Evolutionary conservation across 371 early-diverging fungal genomes (phyloP).

Genomic region (Syncephalis plumigaleata): DNA sequence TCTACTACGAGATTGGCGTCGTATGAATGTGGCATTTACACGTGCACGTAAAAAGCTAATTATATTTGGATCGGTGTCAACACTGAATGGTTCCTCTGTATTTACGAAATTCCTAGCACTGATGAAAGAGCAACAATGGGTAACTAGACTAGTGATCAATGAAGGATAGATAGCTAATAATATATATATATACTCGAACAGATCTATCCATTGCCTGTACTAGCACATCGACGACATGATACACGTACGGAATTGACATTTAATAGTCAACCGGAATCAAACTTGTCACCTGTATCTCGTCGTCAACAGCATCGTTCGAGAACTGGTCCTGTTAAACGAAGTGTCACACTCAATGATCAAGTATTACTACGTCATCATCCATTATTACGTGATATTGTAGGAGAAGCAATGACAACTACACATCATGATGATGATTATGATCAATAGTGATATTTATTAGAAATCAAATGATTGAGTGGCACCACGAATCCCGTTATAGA

Average conservation of each 20-base stretch:
- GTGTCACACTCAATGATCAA: too few species aligned
- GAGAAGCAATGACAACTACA: too few species aligned
- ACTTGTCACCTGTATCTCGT: too few species aligned
- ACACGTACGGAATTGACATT: background rate
- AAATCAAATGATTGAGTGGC: conserved; percentile 18
- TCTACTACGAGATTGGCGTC: conserved; percentile 76
- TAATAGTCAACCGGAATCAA: too few species aligned
- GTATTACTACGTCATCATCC: too few species aligned
- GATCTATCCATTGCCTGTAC: background rate
- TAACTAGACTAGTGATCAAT: background rate
- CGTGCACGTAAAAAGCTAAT: conserved; percentile 84
- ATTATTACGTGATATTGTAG: too few species aligned
- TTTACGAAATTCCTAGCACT: conserved; percentile 28
- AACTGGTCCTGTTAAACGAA: too few species aligned
- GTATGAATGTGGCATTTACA: conserved; percentile 97
- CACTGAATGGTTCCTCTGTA: conserved; percentile 33
- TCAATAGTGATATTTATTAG: conserved; percentile 5
- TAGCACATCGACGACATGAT: background rate
- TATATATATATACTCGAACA: background rate
- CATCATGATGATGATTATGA: too few species aligned
- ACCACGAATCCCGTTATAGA: conserved; percentile 63
- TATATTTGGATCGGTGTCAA: conserved; percentile 64
- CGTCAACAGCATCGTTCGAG: too few species aligned
- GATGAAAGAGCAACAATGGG: conserved; percentile 25
- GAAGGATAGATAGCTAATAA: background rate